Evolutionary conservation across 2,329 filamentous ascomycete genomes (phyloP), one percentile per base, ranked within the genome.

Genomic region (Colletotrichum kahawae): DNA sequence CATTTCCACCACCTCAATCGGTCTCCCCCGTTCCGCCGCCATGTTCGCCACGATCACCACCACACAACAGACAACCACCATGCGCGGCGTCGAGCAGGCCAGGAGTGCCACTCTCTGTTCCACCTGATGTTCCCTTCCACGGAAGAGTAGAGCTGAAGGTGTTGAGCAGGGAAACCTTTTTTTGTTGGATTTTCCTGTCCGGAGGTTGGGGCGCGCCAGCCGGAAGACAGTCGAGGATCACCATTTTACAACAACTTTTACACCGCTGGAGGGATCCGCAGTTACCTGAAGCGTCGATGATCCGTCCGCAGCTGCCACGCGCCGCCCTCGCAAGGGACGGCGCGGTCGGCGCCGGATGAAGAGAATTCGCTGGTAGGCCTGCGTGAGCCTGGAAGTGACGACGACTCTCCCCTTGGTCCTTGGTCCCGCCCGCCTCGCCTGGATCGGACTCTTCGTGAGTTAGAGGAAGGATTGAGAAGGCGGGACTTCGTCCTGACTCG

Each of bases 231-330:
- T 73, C 43, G 69, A 73, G 69, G 60, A 51, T 70, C 65, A 8
- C 21, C 29, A 57, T 43, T 68, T 36, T 16, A 33, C 57, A 70
- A 70, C 43, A 66, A 67, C 29, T 69, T 59, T 60, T 60, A 16
- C 18, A 48, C 36, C 51, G 66, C 74, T 76, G 65, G 70, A 66
- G 62, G 70, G 62, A 70, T 69, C 63, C 56, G 72, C 70, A 56
- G 66, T 51, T 62, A 56, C 66, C 59, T 76, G 76, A 79, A 73
- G 79, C 70, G 77, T 79, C 21, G 78, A 79, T 77, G 75, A 76
- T 75, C 77, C 78, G 75, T 77, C 70, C 76, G 78, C 78, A 80
- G 77, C 60, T 71, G 33, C 73, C 34, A 64, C 69, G 73, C 69
- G 57, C 34, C 48, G 29, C 62, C 51, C 16, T 7, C 14, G n/a